Percentiles rank a stretch among this genome's conserved stretches.
Conservation (phyloP, 148 eudicot genomes). For the Vaccinium myrtillus region DNA sequence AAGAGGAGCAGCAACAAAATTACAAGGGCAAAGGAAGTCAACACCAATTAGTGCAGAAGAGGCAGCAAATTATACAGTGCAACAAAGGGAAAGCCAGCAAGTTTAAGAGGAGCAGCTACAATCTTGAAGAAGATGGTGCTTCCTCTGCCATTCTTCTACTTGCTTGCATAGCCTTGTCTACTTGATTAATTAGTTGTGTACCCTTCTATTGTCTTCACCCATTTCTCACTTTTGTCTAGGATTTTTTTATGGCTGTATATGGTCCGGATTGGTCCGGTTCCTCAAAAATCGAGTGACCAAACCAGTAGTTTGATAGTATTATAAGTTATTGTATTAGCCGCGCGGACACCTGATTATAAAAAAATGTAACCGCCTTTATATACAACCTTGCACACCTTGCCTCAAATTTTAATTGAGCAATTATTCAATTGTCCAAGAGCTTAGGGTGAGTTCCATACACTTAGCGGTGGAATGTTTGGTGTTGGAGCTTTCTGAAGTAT, state of each 20-base stretch:
- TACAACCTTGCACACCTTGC: no score
- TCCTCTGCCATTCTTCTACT: slow-evolving; percentile 82
- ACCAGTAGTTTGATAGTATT: no score
- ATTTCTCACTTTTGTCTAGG: neutral
- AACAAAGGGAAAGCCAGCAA: slow-evolving; percentile 62
- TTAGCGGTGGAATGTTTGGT: no score
- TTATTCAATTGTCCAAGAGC: no score
- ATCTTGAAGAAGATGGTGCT: slow-evolving; percentile 73
- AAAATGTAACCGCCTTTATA: no score
- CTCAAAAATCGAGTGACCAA: no score
- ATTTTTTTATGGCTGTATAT: neutral
- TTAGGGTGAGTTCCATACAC: no score
- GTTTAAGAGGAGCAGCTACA: slow-evolving; percentile 83
- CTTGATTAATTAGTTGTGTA: neutral
- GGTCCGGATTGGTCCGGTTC: no score
- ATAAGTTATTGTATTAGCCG: no score
- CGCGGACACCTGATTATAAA: no score
- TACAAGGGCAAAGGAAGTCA: neutral
- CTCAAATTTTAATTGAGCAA: no score
- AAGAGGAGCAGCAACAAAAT: slow-evolving; percentile 15
- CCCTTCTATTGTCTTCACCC: neutral
- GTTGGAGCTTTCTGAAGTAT: no score
- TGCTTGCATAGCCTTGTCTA: slow-evolving; percentile 80
- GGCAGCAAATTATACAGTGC: slow-evolving; percentile 31
- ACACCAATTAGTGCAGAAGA: slow-evolving; percentile 3